Percentiles rank a stretch among this genome's conserved stretches.
These are phyloP conservation scores for Scolecobasidium constrictum DNA, from an alignment of 2,329 filamentous ascomycete genomes.

Conservation along the genomic window DNA sequence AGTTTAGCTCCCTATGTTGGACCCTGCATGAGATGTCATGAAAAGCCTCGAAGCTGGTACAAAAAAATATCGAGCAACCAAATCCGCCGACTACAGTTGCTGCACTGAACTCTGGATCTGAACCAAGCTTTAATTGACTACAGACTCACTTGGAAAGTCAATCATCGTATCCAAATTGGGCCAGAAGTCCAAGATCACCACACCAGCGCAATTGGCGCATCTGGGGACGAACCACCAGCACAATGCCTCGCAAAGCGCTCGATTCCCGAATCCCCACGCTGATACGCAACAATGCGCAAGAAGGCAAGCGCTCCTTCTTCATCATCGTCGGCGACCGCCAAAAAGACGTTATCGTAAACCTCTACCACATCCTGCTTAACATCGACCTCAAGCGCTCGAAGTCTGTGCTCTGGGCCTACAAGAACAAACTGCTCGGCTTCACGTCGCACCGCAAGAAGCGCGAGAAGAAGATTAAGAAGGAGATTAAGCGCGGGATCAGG, in stretches of 20 bases:
- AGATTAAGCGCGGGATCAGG: conserved; percentile 87
- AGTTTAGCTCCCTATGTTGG: too few species aligned
- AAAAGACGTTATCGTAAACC: conserved; percentile 93
- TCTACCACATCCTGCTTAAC: conserved; percentile 86
- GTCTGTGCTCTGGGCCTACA: conserved; percentile 96
- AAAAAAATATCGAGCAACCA: too few species aligned
- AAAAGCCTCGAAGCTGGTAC: too few species aligned
- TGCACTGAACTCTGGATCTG: too few species aligned
- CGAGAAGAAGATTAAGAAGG: conserved; percentile 95
- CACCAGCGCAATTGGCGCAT: neutral
- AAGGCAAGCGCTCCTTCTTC: conserved; percentile 98
- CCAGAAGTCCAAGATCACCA: too few species aligned
- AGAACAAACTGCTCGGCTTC: conserved; percentile 92
- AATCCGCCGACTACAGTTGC: too few species aligned
- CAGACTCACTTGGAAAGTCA: too few species aligned
- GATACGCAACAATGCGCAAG: conserved; percentile 81
- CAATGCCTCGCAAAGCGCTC: conserved; percentile 9
- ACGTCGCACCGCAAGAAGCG: conserved; percentile 94
- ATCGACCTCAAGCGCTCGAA: conserved; percentile 92
- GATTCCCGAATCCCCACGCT: conserved; percentile 38
- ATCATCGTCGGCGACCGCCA: conserved; percentile 88
- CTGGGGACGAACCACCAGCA: neutral
- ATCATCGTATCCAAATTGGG: too few species aligned
- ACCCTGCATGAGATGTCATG: too few species aligned
- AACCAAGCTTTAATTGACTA: too few species aligned